These are phyloP conservation scores for Viridothelium virens DNA, from an alignment of 495 filamentous ascomycete species.

Conservation along the genomic window DNA sequence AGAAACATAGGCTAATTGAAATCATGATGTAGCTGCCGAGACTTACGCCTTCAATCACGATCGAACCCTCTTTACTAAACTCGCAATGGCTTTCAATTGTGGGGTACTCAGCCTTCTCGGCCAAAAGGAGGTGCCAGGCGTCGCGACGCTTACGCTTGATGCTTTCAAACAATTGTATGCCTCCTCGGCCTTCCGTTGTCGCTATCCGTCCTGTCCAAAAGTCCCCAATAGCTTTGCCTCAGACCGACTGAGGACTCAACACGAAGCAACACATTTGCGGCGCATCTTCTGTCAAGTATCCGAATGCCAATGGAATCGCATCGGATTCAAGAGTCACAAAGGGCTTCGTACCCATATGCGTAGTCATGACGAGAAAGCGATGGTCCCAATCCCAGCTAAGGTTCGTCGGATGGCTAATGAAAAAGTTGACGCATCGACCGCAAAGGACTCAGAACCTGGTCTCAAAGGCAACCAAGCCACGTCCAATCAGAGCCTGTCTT, in stretches of 20 bases:
- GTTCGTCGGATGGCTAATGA: not conserved
- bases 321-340: not conserved
- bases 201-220: constrained; percentile 8
- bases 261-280: not conserved
- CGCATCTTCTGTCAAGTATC: not conserved
- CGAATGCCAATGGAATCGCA: not conserved
- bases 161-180: constrained; percentile 1
- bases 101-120: not conserved
- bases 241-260: not conserved
- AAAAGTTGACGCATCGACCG: constrained; percentile 79
- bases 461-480: no score
- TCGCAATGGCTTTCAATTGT: not conserved
- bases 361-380: not conserved
- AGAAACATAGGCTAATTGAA: not conserved
- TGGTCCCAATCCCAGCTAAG: not conserved
- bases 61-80: not conserved
- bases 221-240: not conserved
- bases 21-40: not conserved
- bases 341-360: not conserved
- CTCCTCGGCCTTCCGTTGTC: constrained; percentile 9
- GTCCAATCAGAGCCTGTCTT: no score
- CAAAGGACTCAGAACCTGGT: constrained; percentile 24
- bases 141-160: not conserved
- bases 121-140: not conserved
- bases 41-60: constrained; percentile 3